A percentile compares a stretch with the other conserved stretches of the same genome.
phyloP scores from a whole-genome alignment of 2,329 filamentous ascomycete genomes.

The Corniculantispora saksenae region DNA sequence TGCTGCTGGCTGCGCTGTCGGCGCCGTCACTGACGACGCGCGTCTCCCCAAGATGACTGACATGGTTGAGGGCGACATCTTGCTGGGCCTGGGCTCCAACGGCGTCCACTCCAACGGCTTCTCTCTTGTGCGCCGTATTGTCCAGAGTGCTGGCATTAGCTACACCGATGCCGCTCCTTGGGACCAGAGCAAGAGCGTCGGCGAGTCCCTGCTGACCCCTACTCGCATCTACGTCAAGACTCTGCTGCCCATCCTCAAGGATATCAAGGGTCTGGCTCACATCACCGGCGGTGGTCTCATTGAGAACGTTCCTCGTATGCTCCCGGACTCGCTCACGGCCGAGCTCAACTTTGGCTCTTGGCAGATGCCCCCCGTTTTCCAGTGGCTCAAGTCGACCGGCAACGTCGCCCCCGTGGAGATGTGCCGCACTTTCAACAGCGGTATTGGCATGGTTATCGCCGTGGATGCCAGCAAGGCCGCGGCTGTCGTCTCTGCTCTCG shows the following conservation, averaged over 20 bases:
- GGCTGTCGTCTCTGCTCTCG: conserved; percentile 60
- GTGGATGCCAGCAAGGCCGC: conserved; percentile 67
- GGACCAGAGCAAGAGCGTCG: conserved; percentile 63
- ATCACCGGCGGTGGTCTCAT: conserved; percentile 93
- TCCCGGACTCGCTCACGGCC: conserved; percentile 75
- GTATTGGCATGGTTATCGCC: conserved; percentile 89
- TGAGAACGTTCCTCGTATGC: conserved; percentile 94
- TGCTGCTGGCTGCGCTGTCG: conserved; percentile 85
- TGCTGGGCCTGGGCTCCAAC: conserved; percentile 81
- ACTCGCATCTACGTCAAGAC: conserved; percentile 92
- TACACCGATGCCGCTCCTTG: conserved; percentile 79
- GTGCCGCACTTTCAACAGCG: conserved; percentile 91
- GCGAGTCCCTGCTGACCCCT: conserved; percentile 79
- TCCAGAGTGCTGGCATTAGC: conserved; percentile 69
- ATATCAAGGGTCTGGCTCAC: conserved; percentile 91
- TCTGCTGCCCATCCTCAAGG: conserved; percentile 65
- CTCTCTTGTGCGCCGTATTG: conserved; percentile 89
- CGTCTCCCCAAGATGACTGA: conserved; percentile 73
- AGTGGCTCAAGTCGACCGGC: conserved; percentile 77
- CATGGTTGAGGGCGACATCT: conserved; percentile 81
- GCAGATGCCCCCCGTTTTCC: conserved; percentile 76
- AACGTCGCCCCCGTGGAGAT: conserved; percentile 78
- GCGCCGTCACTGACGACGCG: conserved; percentile 69
- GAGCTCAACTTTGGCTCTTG: conserved; percentile 78
- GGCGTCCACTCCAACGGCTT: conserved; percentile 97